Evolutionary conservation across 805 yeast species (phyloP), one percentile per base, ranked within the genome.

Genomic region (Ogataea henricii): DNA sequence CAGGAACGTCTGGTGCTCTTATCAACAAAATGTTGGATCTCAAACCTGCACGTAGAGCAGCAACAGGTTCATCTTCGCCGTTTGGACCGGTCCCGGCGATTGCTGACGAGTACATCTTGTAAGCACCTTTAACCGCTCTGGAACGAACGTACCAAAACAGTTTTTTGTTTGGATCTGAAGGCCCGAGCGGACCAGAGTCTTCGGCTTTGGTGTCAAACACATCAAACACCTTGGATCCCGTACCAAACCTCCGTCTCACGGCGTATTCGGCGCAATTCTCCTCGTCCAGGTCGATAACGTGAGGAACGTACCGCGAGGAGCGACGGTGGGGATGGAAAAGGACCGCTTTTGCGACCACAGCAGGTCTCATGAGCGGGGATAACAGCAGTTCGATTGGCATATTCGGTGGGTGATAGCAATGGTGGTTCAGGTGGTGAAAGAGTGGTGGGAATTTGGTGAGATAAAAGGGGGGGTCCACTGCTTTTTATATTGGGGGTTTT

Each of bases 41-140:
- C 43, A 80, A 67, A 6, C 86, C 86, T 2, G 86, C 86, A 51
- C 85, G 69, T 16, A 81, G 54, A 9, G 79, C 73, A 4, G 83
- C 85, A 39, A 79, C 76, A 2, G 85, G 85, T 54, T 76, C 78
- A 52, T 79, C 82, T 53, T 72, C 75, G 17, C 77, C 80, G 9
- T 74, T 64, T 26, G 67, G 66, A 3, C 79, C 80, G 1, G 79
- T 74, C 3, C 65, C 69, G 30, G 59, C 53, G 35, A 74, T 65
- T 14, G 60, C 68, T 9, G 68, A 56, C 8, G 77, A 71, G 55
- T 69, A 81, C 80, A 81, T 74, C 59, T 75, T 79, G 66, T 80
- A 82, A 1, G 84, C 82, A 42, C 87, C 85, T 63, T 81, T 81
- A 43, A 81, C 85, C 3, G 85, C 83, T 52, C 85, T 71, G n/a